Evolutionary conservation across 2,329 filamentous ascomycete species (phyloP), one percentile per base, ranked within the genome.

Genomic region (Epichloe sibirici): DNA sequence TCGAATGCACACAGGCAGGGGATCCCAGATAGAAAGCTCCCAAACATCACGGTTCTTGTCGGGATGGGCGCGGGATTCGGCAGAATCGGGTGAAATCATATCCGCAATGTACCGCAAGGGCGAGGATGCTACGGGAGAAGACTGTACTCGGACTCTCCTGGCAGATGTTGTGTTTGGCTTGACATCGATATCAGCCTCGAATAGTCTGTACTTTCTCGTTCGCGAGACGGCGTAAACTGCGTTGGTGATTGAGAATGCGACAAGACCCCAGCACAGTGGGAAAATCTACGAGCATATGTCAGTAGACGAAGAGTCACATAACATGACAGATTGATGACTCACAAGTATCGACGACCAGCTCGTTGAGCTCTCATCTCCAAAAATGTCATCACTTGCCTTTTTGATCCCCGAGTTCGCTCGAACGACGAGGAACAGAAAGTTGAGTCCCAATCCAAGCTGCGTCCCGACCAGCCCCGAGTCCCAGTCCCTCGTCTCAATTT

Each of bases 11-110:
- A 95, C 77, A 2, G 90, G 89, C 46, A 91, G 78, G 37, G 94
- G 93, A 65, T 97, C 90, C 93, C 93, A 98, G 6, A 97, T 78
- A 2, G 85, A 80, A 48, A 98, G 71, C 68, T 98, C 90, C 93
- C 93, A 98, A 9, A 98, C 93, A 67, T 98, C 90, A 11, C 85
- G 79, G 28, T 79, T 78, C 53, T 83, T 81, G 64, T 93, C 85
- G 0, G 91, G 88, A 68, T 96, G 87, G 31, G 89, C 86, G 63
- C 90, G 82, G 28, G 87, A 83, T 58, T 90, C 82, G n/a, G 90
- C 88, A 23, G 81, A 84, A 38, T 84, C 81, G 28, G 78, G 71
- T 2, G 81, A 76, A 37, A 95, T 70, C 45, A 88, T 73, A 57
- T 78, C 81, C 31, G 83, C 78, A 39, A 97, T 68, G 53, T 88